phyloP scores from a whole-genome alignment of 2,329 filamentous ascomycete species.

The Zasmidium citrigriseum region DNA sequence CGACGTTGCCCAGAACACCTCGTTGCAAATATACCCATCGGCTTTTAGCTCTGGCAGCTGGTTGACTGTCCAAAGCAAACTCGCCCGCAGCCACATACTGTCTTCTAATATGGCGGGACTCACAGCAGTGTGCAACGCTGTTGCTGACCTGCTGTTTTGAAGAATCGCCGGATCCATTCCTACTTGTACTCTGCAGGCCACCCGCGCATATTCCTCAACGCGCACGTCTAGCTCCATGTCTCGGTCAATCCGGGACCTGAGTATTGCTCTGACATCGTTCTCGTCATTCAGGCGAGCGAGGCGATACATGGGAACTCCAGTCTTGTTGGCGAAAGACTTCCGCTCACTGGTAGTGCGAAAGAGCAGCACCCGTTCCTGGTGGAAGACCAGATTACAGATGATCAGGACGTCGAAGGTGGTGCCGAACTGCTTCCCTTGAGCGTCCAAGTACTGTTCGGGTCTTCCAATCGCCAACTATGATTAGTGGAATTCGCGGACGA shows the following conservation, averaged over 20 bases:
- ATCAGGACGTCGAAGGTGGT: conserved; percentile 17
- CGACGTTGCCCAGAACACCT: conserved; percentile 14
- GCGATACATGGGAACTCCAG: conserved; percentile 16
- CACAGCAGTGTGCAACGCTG: conserved; percentile 17
- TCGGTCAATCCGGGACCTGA: conserved; percentile 15
- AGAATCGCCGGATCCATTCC: conserved; percentile 18
- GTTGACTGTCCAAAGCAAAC: conserved; percentile 15
- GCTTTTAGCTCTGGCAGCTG: conserved; percentile 9
- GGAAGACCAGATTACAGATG: conserved; percentile 18
- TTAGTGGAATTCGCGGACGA: too few species aligned
- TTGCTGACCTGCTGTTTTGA: conserved; percentile 13
- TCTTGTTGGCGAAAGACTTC: conserved; percentile 14
- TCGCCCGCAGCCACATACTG: conserved; percentile 18
- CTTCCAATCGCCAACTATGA: too few species aligned
- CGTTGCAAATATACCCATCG: conserved; percentile 10
- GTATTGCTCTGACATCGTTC: conserved; percentile 10
- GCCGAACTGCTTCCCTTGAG: conserved; percentile 11
- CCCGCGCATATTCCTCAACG: conserved; percentile 16
- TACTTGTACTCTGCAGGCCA: conserved; percentile 17
- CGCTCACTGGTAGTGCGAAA: conserved; percentile 9
- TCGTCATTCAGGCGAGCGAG: conserved; percentile 9
- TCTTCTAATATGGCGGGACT: conserved; percentile 14
- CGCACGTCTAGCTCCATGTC: conserved; percentile 15
- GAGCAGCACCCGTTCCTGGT: conserved; percentile 18
- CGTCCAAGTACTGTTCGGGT: conserved; percentile 13